Evolutionary conservation across 2,329 filamentous ascomycete genomes (phyloP).

Genomic region (Xylariaceae sp.): DNA sequence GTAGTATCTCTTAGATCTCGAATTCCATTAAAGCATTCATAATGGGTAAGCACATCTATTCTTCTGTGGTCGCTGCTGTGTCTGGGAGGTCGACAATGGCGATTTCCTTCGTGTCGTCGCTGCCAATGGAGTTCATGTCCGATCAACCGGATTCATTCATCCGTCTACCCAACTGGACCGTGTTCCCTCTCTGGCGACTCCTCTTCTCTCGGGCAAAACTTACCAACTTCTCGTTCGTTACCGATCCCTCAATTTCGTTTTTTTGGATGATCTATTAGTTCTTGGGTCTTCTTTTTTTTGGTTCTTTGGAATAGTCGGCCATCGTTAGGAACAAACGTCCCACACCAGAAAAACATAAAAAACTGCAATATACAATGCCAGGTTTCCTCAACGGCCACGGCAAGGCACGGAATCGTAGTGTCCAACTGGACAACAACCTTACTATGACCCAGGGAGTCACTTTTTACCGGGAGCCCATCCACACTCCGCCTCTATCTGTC

Average conservation of each 20-base stretch:
- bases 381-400: slow-evolving; percentile 51
- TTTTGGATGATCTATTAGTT: slow-evolving; percentile 55
- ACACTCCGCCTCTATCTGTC: slow-evolving; percentile 34
- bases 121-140: slow-evolving; percentile 26
- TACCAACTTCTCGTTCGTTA: slow-evolving; percentile 35
- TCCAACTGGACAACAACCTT: slow-evolving; percentile 50
- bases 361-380: slow-evolving; percentile 46
- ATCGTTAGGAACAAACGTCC: slow-evolving; percentile 44
- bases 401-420: slow-evolving; percentile 54
- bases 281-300: slow-evolving; percentile 47
- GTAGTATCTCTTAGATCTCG: slow-evolving; percentile 37
- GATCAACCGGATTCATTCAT: slow-evolving; percentile 15
- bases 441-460: slow-evolving; percentile 24
- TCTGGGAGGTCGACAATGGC: slow-evolving; percentile 31
- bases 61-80: slow-evolving; percentile 33
- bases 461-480: slow-evolving; percentile 28
- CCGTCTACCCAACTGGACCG: slow-evolving; percentile 14
- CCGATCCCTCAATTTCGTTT: slow-evolving; percentile 36
- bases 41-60: slow-evolving; percentile 54
- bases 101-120: slow-evolving; percentile 27
- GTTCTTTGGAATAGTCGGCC: slow-evolving; percentile 44
- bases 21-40: slow-evolving; percentile 43
- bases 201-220: slow-evolving; percentile 27
- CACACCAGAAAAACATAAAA: slow-evolving; percentile 31
- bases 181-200: slow-evolving; percentile 20